Conservation (phyloP, 257 asterid species). For the Striga asiatica region DNA sequence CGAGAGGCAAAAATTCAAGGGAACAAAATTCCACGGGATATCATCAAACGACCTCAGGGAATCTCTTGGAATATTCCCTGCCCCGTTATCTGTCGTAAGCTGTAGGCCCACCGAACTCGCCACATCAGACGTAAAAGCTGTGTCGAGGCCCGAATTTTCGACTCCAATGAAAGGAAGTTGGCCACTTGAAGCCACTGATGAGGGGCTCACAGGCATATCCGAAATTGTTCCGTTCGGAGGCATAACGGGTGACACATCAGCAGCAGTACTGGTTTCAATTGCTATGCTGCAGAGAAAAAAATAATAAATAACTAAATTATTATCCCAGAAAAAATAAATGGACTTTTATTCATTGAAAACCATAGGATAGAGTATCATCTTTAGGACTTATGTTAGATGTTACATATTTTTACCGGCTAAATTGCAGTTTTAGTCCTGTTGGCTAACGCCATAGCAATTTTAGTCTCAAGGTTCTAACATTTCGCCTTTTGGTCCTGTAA, state of each 20-base stretch:
- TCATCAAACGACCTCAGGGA: slow-evolving; percentile 49
- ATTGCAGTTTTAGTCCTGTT: no score
- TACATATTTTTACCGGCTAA: no score
- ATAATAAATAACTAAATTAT: no score
- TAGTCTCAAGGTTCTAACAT: no score
- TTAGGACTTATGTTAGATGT: no score
- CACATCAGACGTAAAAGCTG: slow-evolving; percentile 56
- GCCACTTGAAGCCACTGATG: slow-evolving; percentile 64
- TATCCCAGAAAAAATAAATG: no score
- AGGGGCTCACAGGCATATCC: slow-evolving; percentile 60
- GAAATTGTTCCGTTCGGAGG: slow-evolving; percentile 44
- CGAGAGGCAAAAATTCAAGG: slow-evolving; percentile 66
- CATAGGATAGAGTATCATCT: no score
- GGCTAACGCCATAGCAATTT: no score
- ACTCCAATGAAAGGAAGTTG: slow-evolving; percentile 72
- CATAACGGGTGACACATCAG: slow-evolving; percentile 32
- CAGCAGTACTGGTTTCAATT: slow-evolving; percentile 27
- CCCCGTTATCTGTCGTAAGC: slow-evolving; percentile 52
- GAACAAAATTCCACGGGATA: slow-evolving; percentile 57
- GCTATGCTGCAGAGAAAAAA: slow-evolving; percentile 28
- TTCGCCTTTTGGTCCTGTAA: no score
- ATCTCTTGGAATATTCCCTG: slow-evolving; percentile 53
- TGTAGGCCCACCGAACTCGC: slow-evolving; percentile 45
- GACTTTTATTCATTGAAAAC: no score
- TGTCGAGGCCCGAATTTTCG: slow-evolving; percentile 50